These are phyloP conservation scores for Neurospora sp. DNA, from an alignment of 495 filamentous ascomycete species.

Conservation along the genomic window DNA sequence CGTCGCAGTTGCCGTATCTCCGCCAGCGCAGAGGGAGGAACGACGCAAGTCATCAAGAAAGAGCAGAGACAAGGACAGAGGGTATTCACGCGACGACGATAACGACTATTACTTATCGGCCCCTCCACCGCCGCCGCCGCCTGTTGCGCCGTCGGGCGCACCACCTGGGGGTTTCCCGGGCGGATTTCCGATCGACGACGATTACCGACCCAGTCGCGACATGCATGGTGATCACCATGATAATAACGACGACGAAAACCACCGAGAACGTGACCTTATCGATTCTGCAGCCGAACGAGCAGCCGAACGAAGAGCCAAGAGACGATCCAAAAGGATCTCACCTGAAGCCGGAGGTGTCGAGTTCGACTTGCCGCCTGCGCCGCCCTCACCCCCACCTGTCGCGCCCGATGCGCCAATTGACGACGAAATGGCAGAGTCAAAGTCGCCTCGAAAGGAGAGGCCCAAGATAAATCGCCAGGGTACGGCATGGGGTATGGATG, in stretches of 20 bases:
- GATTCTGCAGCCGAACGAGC: constrained; percentile 25
- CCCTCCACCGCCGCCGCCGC: constrained; percentile 10
- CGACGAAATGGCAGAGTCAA: constrained; percentile 21
- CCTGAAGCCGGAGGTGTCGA: constrained; percentile 17
- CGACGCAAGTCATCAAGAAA: constrained; percentile 17
- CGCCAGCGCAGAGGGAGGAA: constrained; percentile 8
- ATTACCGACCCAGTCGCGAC: constrained; percentile 7
- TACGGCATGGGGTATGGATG: constrained; percentile 32
- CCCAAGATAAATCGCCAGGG: constrained; percentile 35
- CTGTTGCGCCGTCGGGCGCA: constrained; percentile 31
- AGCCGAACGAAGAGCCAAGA: constrained; percentile 29
- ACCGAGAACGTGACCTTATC: not conserved
- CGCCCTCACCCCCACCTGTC: constrained; percentile 30
- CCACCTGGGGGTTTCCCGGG: constrained; percentile 39
- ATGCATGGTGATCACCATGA: constrained; percentile 2
- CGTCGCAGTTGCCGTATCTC: constrained; percentile 3
- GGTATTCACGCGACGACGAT: not conserved
- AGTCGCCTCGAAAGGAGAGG: constrained; percentile 35
- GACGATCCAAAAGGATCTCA: constrained; percentile 18
- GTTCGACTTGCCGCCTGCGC: constrained; percentile 17
- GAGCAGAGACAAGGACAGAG: constrained; percentile 12
- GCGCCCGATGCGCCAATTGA: constrained; percentile 30
- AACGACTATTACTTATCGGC: constrained; percentile 11
- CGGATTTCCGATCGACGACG: constrained; percentile 35
- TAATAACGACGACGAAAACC: constrained; percentile 4